Evolutionary conservation across 2,329 filamentous ascomycete species (phyloP), one percentile per base, ranked within the genome.

Genomic region (Epicoccum nigrum): DNA sequence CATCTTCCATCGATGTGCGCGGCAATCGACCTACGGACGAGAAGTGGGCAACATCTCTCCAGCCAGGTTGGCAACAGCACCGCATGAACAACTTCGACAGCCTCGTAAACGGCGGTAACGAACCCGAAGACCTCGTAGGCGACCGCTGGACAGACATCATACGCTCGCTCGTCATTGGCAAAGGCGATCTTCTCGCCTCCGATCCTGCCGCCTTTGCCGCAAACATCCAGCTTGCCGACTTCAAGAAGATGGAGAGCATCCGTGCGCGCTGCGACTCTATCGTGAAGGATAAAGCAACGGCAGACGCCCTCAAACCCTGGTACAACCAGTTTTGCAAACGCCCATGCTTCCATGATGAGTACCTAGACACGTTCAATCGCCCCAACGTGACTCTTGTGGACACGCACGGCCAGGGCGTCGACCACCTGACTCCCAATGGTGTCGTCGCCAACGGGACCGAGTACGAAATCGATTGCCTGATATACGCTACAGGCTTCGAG

Each of bases 251-350:
- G 30, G 76, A 83, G 15, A 53, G 64, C 2, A 64, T 81, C n/a
- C 78, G 83, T 1, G 67, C 66, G 3, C 76, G 80, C 2, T 73
- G 79, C 5, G 77, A 80, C n/a, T 59, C 72, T 0, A 67, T 80
- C n/a, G 83, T 87, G n/a, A 67, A 78, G 30, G 78, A 86, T 57
- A 67, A 68, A 9, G 68, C 65, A 1, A 82, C 78, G 0, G 84
- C 84, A 0, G 75, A 76, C 21, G 75, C 69, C 2, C 75, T 87
- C 6, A 82, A 84, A 62, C 74, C 83, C 0, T 86, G 82, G 81
- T 88, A 87, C 61, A 78, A 81, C 0, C 69, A 71, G 0, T 86
- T 81, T 78, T 88, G 85, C 74, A 88, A 88, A 66, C 79, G 85
- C 0, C 84, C 85, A 0, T 79, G 75, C 32, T 87, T 86, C 68